phyloP scores from a whole-genome alignment of 345 rosid species.

The Dipteronia sinensis region DNA sequence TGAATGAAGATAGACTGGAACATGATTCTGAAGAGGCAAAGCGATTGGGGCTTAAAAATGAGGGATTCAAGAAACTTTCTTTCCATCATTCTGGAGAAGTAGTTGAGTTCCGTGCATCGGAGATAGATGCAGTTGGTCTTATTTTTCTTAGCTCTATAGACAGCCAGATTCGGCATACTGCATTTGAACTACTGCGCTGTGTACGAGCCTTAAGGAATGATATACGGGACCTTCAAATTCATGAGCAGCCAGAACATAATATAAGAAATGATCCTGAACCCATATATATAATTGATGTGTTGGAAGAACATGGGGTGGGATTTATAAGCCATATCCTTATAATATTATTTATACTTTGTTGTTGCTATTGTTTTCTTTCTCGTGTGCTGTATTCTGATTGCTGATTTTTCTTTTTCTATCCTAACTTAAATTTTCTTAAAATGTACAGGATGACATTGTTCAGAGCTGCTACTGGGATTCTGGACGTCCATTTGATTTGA shows the following conservation, averaged over 20 bases:
- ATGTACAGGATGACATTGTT: conserved; percentile 90
- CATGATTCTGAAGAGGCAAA: conserved; percentile 49
- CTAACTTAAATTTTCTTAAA: conserved; percentile 7
- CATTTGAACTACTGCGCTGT: conserved; percentile 91
- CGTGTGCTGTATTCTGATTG: conserved; percentile 13
- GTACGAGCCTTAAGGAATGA: conserved; percentile 95
- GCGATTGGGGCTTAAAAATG: conserved; percentile 47
- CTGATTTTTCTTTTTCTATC: neutral
- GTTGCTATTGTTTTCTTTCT: conserved; percentile 7
- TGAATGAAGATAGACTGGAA: conserved; percentile 69
- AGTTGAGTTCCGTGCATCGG: conserved; percentile 84
- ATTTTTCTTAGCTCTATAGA: conserved; percentile 93
- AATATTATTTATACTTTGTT: neutral
- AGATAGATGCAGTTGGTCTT: conserved; percentile 97
- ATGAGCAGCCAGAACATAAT: conserved; percentile 61
- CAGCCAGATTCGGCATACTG: conserved; percentile 96
- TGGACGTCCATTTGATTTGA: conserved; percentile 88
- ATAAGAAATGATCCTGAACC: conserved; percentile 81
- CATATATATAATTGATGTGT: conserved; percentile 88
- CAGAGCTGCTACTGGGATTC: conserved; percentile 97
- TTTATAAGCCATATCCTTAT: conserved; percentile 17
- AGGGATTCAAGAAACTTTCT: conserved; percentile 70
- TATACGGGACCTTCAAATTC: conserved; percentile 59
- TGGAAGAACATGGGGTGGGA: conserved; percentile 97
- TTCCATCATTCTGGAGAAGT: conserved; percentile 69